Evolutionary conservation across 2,329 filamentous ascomycete species (phyloP).

Genomic region (Xylaria multiplex): DNA sequence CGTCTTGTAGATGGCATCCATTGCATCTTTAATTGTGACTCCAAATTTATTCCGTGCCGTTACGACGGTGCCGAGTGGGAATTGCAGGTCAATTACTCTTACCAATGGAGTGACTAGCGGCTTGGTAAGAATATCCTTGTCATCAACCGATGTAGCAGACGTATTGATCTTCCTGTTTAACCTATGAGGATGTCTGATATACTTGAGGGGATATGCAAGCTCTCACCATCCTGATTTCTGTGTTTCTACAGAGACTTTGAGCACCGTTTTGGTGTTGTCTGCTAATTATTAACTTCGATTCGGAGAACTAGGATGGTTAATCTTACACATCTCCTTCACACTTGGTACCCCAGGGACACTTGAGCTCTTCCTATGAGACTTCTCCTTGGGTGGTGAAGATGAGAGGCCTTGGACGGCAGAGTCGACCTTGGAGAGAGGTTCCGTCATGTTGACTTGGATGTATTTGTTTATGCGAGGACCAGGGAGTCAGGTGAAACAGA

Average conservation of each 20-base stretch:
- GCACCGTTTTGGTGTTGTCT: slow-evolving; percentile 79
- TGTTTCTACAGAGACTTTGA: slow-evolving; percentile 81
- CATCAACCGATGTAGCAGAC: slow-evolving; percentile 79
- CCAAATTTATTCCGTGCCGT: slow-evolving; percentile 91
- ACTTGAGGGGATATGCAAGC: slow-evolving; percentile 1
- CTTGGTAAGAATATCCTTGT: slow-evolving; percentile 85
- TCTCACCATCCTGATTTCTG: slow-evolving; percentile 88
- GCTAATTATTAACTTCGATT: slow-evolving; percentile 33
- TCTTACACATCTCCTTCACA: slow-evolving; percentile 85
- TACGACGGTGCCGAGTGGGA: slow-evolving; percentile 87
- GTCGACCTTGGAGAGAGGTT: slow-evolving; percentile 86
- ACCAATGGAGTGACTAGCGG: slow-evolving; percentile 81
- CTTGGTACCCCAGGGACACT: slow-evolving; percentile 78
- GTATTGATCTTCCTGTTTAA: slow-evolving; percentile 88
- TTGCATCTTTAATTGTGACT: slow-evolving; percentile 95
- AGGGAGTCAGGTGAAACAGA: background rate
- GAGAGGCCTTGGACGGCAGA: slow-evolving; percentile 86
- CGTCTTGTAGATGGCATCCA: slow-evolving; percentile 95
- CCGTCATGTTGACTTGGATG: slow-evolving; percentile 49
- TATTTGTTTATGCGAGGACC: slow-evolving; percentile 23
- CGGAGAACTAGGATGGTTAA: background rate
- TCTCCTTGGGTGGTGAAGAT: slow-evolving; percentile 74
- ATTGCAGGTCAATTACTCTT: slow-evolving; percentile 94
- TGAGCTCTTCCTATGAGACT: slow-evolving; percentile 76
- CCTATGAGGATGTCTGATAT: slow-evolving; percentile 28